Conservation (phyloP, 371 early-diverging fungal species). For the Syncephalastrum racemosum region DNA sequence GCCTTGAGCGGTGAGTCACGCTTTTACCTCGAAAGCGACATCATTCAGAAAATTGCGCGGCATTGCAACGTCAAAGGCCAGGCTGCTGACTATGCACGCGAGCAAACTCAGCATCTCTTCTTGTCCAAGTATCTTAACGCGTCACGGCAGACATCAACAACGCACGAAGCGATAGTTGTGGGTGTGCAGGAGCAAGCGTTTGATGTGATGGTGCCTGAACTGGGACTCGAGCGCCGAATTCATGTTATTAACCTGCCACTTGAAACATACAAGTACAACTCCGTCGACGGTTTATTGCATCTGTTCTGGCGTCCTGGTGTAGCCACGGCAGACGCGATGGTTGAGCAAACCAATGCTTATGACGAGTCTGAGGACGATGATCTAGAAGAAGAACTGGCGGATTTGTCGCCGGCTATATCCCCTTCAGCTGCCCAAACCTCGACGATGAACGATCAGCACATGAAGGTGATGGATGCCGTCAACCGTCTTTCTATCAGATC, state of each 20-base stretch:
- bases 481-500: conserved; percentile 14
- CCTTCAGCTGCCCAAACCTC: conserved; percentile 13
- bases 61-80: conserved; percentile 71
- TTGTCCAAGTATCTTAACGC: conserved; percentile 52
- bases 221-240: conserved; percentile 59
- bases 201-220: conserved; percentile 62
- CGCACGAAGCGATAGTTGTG: conserved; percentile 45
- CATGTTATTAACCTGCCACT: conserved; percentile 46
- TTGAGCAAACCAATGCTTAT: conserved; percentile 21
- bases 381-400: conserved; percentile 10
- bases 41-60: conserved; percentile 52
- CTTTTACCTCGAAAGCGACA: conserved; percentile 47
- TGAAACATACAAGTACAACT: conserved; percentile 38
- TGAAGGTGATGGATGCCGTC: conserved; percentile 7
- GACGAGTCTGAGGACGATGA: conserved; percentile 17
- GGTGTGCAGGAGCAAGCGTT: conserved; percentile 53
- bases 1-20: conserved; percentile 34
- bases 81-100: conserved; percentile 66
- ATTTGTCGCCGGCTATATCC: not conserved
- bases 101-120: conserved; percentile 69
- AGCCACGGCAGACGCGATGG: conserved; percentile 31
- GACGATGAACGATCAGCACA: conserved; percentile 6
- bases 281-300: conserved; percentile 36
- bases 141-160: conserved; percentile 23
- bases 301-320: conserved; percentile 51